These are phyloP conservation scores for Aspergillus intermedius DNA, from an alignment of 2,329 filamentous ascomycete species.

Conservation along the genomic window DNA sequence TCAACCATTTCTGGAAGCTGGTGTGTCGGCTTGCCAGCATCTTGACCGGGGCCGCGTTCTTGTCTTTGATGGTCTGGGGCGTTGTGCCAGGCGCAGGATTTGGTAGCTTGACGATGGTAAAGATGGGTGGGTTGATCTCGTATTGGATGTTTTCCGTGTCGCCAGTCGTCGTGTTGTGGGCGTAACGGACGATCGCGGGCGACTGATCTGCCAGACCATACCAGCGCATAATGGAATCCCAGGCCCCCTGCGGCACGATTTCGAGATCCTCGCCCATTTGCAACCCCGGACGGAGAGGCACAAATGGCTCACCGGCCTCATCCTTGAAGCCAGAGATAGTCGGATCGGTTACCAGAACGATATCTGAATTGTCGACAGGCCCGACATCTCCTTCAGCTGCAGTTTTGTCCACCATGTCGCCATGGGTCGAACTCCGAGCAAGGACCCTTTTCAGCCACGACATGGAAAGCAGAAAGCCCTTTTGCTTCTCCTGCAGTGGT, in stretches of 20 bases:
- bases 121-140: constrained; percentile 77
- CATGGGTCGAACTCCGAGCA: constrained; percentile 54
- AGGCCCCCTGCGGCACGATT: constrained; percentile 70
- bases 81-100: constrained; percentile 51
- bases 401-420: constrained; percentile 53
- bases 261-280: constrained; percentile 63
- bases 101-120: constrained; percentile 75
- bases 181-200: constrained; percentile 65
- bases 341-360: constrained; percentile 56
- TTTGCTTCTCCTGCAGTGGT: constrained; percentile 62
- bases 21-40: constrained; percentile 66
- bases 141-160: constrained; percentile 65
- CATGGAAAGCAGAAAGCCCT: constrained; percentile 70
- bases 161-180: constrained; percentile 65
- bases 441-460: constrained; percentile 72
- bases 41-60: constrained; percentile 55
- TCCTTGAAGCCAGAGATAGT: constrained; percentile 33
- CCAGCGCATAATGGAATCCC: constrained; percentile 74
- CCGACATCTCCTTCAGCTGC: constrained; percentile 61
- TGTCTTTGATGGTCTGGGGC: constrained; percentile 55
- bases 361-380: constrained; percentile 79
- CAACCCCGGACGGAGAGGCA: constrained; percentile 65
- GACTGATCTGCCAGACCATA: constrained; percentile 69
- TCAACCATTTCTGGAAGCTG: constrained; percentile 68
- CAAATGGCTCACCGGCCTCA: constrained; percentile 50